Conservation (phyloP, 202 grass and related monocot genomes). For the Setaria italica region DNA sequence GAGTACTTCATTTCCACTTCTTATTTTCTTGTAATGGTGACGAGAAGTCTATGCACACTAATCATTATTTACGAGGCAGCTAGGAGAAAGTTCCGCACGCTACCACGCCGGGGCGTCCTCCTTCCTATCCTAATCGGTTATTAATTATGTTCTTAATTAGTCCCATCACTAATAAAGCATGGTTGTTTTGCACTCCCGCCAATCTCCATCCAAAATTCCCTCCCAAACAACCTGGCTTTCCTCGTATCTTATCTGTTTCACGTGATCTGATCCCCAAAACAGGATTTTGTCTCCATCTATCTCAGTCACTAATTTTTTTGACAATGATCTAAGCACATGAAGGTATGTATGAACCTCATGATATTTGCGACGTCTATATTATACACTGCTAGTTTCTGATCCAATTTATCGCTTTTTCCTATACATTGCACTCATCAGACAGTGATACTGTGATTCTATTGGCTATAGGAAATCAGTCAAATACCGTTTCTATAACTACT, state of each 20-base stretch:
- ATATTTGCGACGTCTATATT: neutral
- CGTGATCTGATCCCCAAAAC: neutral
- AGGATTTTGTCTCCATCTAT: neutral
- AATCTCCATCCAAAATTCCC: neutral
- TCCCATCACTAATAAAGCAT: neutral
- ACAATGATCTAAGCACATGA: neutral
- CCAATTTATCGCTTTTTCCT: neutral
- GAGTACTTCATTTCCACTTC: neutral
- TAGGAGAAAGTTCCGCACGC: neutral
- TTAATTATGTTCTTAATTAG: neutral
- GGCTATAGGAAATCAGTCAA: neutral
- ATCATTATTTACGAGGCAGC: neutral
- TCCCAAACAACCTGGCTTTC: neutral
- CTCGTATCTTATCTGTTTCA: neutral
- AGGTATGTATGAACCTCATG: neutral
- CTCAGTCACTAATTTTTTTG: neutral
- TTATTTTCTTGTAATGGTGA: neutral
- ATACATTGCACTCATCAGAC: neutral
- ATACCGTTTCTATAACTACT: neutral
- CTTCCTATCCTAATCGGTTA: neutral
- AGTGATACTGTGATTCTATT: neutral
- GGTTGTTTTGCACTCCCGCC: neutral
- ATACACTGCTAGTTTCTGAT: neutral
- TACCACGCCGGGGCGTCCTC: neutral
- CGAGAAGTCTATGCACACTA: neutral